These are phyloP conservation scores for Boletus reticulatus DNA, from an alignment of 768 basidiomycete genomes.

Conservation along the genomic window DNA sequence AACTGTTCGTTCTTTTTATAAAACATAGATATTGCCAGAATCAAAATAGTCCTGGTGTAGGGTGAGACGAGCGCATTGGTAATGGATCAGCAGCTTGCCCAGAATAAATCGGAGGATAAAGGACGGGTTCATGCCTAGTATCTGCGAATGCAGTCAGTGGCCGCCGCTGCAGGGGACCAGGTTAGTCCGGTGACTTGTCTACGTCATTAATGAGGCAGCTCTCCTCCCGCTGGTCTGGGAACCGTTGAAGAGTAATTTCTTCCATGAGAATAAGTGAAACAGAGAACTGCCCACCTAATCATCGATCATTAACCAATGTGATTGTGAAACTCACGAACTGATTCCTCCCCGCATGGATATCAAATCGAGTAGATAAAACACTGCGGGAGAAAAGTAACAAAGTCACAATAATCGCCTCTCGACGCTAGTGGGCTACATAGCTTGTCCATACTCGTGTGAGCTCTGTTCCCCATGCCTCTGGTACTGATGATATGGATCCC, in stretches of 20 bases:
- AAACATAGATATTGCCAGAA: constrained; percentile 8
- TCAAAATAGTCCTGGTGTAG: no score
- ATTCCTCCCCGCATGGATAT: constrained; percentile 5
- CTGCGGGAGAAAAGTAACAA: constrained; percentile 10
- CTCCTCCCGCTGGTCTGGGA: neutral
- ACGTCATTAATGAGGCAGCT: neutral
- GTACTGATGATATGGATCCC: constrained; percentile 27
- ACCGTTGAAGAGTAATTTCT: neutral
- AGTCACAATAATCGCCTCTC: constrained; percentile 16
- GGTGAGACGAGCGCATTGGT: no score
- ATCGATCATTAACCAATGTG: neutral
- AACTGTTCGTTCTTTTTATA: constrained; percentile 40
- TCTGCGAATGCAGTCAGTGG: no score
- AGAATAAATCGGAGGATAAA: no score
- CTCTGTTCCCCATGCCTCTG: constrained; percentile 31
- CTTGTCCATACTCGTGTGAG: constrained; percentile 31
- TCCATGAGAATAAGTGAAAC: neutral
- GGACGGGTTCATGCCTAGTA: no score
- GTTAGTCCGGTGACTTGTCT: neutral
- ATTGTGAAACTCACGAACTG: neutral
- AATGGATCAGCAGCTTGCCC: no score
- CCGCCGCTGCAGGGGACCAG: no score
- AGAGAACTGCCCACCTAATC: neutral
- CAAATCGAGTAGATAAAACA: constrained; percentile 31
- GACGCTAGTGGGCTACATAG: constrained; percentile 24